A percentile compares a stretch with the other conserved stretches of the same genome.
phyloP scores from a whole-genome alignment of 2,329 filamentous ascomycete species.

The Aspergillus pseudonomiae region DNA sequence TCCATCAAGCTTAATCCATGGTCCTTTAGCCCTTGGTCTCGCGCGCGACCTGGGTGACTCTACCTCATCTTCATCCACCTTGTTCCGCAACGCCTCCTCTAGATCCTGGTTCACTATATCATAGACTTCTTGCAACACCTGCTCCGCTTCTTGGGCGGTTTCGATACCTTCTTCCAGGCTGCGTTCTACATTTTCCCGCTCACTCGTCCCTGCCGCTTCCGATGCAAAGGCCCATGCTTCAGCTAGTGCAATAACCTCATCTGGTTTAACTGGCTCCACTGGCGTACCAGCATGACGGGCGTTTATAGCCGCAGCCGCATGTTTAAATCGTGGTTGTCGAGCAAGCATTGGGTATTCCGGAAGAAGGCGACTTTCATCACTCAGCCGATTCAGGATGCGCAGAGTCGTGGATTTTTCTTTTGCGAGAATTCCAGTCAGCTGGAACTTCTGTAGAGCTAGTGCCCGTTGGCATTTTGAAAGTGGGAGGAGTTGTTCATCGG shows the following conservation, averaged over 20 bases:
- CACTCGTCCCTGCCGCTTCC: conserved; percentile 33
- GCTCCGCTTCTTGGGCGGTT: conserved; percentile 30
- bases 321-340: conserved; percentile 41
- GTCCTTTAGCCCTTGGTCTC: conserved; percentile 30
- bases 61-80: conserved; percentile 25
- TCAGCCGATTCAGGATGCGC: conserved; percentile 42
- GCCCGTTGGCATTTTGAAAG: conserved; percentile 41
- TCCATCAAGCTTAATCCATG: conserved; percentile 43
- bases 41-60: conserved; percentile 25
- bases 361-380: conserved; percentile 47
- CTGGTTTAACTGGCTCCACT: conserved; percentile 24
- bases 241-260: conserved; percentile 38
- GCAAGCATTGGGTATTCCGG: conserved; percentile 44
- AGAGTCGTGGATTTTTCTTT: conserved; percentile 42
- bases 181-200: conserved; percentile 38
- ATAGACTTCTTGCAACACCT: conserved; percentile 37
- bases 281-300: conserved; percentile 21
- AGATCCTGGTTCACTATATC: conserved; percentile 38
- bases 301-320: conserved; percentile 32
- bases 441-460: conserved; percentile 41
- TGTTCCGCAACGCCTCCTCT: conserved; percentile 25
- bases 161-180: conserved; percentile 36
- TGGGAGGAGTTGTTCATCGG: conserved; percentile 37
- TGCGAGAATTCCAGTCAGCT: conserved; percentile 39
- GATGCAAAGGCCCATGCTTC: conserved; percentile 47